Percentiles rank a stretch among this genome's conserved stretches.
Evolutionary conservation across 129 eudicot species (phyloP).

Genomic region (Gnaphalium uliginosum): DNA sequence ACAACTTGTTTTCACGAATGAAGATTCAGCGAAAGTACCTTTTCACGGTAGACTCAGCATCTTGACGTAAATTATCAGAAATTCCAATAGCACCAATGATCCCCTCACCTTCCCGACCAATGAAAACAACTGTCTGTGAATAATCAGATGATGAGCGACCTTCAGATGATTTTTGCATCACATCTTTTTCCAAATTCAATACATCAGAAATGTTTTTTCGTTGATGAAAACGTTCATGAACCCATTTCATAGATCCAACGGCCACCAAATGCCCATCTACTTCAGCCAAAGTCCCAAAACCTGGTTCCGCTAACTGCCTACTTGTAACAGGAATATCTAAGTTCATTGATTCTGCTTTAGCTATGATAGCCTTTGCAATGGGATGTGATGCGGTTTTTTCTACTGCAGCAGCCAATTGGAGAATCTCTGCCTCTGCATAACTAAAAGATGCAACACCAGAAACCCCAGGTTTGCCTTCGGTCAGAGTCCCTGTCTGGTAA

Average conservation of each 20-base stretch:
- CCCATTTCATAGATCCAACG: slow-evolving; percentile 88
- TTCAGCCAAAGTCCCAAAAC: slow-evolving; percentile 92
- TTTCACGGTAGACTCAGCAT: slow-evolving; percentile 75
- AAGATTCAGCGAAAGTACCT: slow-evolving; percentile 46
- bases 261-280: slow-evolving; percentile 87
- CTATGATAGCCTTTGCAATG: slow-evolving; percentile 78
- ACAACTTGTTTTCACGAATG: not conserved
- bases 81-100: slow-evolving; percentile 91
- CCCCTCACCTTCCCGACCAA: slow-evolving; percentile 94
- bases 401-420: slow-evolving; percentile 91
- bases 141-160: slow-evolving; percentile 55
- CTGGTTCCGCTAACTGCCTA: slow-evolving; percentile 86
- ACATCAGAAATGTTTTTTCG: slow-evolving; percentile 48
- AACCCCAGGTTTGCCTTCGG: slow-evolving; percentile 92
- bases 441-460: slow-evolving; percentile 62
- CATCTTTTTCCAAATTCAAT: slow-evolving; percentile 57
- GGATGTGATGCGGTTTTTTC: slow-evolving; percentile 96
- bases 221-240: slow-evolving; percentile 69
- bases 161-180: slow-evolving; percentile 51
- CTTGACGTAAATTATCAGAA: slow-evolving; percentile 73
- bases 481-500: slow-evolving; percentile 87
- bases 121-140: slow-evolving; percentile 76
- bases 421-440: slow-evolving; percentile 62
- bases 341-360: slow-evolving; percentile 72
- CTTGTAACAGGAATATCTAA: slow-evolving; percentile 63